Conservation (phyloP, 768 basidiomycete genomes). For the Boletus tomentosulus region DNA sequence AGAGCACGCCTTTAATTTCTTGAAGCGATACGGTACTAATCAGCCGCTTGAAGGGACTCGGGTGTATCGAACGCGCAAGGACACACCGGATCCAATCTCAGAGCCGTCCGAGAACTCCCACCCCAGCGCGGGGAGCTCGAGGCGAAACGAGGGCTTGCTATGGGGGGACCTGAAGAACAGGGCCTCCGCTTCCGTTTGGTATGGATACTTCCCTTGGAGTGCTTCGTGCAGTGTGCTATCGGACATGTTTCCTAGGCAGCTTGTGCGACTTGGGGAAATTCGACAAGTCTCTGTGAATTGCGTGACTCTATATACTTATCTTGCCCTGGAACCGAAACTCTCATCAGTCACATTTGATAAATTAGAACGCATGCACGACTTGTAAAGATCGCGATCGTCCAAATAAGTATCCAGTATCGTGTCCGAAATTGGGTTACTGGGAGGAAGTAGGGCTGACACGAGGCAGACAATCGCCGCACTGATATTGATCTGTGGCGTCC, state of each 20-base stretch:
- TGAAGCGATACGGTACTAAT: not conserved
- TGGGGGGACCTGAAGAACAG: not conserved
- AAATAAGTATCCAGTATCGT: not conserved
- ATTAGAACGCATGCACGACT: too few relatives aligned
- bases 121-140: not conserved
- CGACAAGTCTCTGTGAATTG: too few relatives aligned
- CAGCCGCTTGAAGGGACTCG: not conserved
- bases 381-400: not conserved
- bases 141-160: not conserved
- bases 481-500: not conserved
- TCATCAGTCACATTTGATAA: too few relatives aligned
- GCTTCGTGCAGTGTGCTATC: not conserved
- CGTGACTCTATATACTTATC: too few relatives aligned
- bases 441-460: not conserved
- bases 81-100: not conserved
- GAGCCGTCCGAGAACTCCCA: not conserved
- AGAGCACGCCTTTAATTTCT: not conserved
- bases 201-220: not conserved
- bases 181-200: not conserved
- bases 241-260: too few relatives aligned
- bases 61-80: not conserved
- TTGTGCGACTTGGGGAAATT: too few relatives aligned
- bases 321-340: too few relatives aligned
- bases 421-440: not conserved
- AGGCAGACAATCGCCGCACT: not conserved